Conservation (phyloP, 495 filamentous ascomycete genomes). For the Trichoderma gamsii region DNA sequence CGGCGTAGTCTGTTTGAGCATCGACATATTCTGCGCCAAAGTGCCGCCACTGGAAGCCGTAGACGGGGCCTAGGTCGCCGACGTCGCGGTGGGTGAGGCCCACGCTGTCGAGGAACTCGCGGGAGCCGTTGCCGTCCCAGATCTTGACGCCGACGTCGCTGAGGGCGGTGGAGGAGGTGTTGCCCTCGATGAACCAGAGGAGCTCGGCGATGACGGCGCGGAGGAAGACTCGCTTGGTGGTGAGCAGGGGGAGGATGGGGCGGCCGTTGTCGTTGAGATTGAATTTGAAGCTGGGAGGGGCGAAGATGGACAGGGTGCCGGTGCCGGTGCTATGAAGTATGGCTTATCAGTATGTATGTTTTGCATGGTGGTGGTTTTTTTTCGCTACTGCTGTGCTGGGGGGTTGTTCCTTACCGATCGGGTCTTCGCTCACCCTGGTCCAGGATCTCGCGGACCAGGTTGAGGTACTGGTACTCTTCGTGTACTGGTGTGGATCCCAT, state of each 20-base stretch:
- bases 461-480: constrained; percentile 73
- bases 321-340: constrained; percentile 67
- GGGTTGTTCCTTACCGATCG: constrained; percentile 50
- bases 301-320: constrained; percentile 83
- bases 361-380: not conserved
- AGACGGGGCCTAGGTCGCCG: constrained; percentile 92
- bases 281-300: constrained; percentile 79
- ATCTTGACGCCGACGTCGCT: constrained; percentile 80
- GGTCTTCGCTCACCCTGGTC: constrained; percentile 70
- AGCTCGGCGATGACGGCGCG: constrained; percentile 89
- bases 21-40: constrained; percentile 88
- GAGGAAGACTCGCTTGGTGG: constrained; percentile 92
- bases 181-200: constrained; percentile 89
- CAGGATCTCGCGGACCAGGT: constrained; percentile 70
- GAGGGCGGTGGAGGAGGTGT: constrained; percentile 69
- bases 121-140: constrained; percentile 95
- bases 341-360: constrained; percentile 6
- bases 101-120: constrained; percentile 76
- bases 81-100: constrained; percentile 71
- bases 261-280: constrained; percentile 56
- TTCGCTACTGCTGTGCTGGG: too few relatives aligned
- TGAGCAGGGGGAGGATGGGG: constrained; percentile 81
- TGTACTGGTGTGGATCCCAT: constrained; percentile 29
- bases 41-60: constrained; percentile 98
- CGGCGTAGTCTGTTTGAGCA: constrained; percentile 72